Evolutionary conservation across 202 grass and related monocot genomes (phyloP).

Genomic region (Panicum virgatum): DNA sequence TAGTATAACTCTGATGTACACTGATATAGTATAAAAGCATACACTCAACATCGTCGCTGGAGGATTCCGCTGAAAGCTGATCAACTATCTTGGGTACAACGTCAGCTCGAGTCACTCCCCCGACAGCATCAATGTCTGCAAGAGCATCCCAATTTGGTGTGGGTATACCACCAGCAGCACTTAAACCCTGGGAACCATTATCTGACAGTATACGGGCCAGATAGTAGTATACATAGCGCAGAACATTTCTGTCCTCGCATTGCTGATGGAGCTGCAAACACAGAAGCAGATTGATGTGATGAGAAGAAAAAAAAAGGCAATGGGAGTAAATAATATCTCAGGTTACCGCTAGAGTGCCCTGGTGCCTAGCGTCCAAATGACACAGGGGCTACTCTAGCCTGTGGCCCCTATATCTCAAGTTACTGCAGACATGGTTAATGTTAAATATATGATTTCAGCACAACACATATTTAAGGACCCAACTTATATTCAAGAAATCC

Average conservation of each 20-base stretch:
- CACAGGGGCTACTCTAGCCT: too few relatives aligned
- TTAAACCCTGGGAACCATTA: conserved; percentile 93
- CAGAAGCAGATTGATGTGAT: conserved; percentile 26
- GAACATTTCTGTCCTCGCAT: conserved; percentile 90
- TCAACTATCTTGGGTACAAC: conserved; percentile 91
- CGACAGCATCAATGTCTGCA: conserved; percentile 93
- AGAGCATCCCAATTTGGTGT: conserved; percentile 99
- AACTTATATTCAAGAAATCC: conserved; percentile 18
- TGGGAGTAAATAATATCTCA: neutral
- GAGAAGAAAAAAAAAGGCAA: neutral
- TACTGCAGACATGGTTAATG: neutral
- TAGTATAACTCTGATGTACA: conserved; percentile 7
- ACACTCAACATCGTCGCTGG: conserved; percentile 80
- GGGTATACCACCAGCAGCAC: conserved; percentile 91
- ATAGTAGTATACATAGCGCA: conserved; percentile 99
- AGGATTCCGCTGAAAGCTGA: conserved; percentile 86
- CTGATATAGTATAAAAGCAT: conserved; percentile 35
- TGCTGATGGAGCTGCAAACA: conserved; percentile 94
- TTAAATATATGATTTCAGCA: neutral
- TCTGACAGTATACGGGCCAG: conserved; percentile 97
- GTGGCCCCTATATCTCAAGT: too few relatives aligned
- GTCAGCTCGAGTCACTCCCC: conserved; percentile 93
- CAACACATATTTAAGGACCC: neutral
- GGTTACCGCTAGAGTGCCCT: too few relatives aligned
- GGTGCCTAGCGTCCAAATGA: too few relatives aligned